Base-by-base conservation (phyloP, 805 yeast genomes). In the Dipodascopsis tothii region DNA sequence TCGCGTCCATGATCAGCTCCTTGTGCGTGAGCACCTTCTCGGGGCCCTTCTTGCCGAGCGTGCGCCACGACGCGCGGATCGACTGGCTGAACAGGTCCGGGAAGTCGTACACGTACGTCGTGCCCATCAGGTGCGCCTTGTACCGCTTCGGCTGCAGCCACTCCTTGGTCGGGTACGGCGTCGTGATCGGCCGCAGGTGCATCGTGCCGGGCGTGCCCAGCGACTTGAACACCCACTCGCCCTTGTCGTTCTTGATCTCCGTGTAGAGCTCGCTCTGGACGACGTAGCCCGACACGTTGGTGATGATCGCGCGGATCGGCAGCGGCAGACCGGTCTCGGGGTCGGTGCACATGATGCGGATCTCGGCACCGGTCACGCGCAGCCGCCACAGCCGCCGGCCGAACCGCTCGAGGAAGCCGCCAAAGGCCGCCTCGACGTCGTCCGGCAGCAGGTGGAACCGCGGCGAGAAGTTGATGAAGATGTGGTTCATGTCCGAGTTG, bases 31-130 rank as follows among this genome's bases (percentile, higher is more conserved):
- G 85, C 57, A 81, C 72, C 57, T 85, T 92, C 50, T 80, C 85
- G 35, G 88, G 88, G 51, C 78, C 63, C 44, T 53, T 48, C 45
- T 20, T 39, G 32, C 43, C 51, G 11, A 54, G 48, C 6, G 48
- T 34, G 64, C 81, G 80, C 99, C 99, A 92, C 66, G 80, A 82
- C 18, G 88, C 73, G 44, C 77, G 65, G 32, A 84, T 74, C 32
- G 96, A 94, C 70, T 92, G 96, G 60, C 88, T 84, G 82, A 94
- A 92, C 60, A 92, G 71, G 64, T 92, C 98, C 41, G 99, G 98
- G 92, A 92, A 94, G 67, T 92, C 99, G 61, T 94, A 92, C 40
- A 86, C 96, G 62, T 86, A 92, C 7, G 98, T 88, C 17, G 99
- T 92, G 52, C 98, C 98, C 88, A 92, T 83, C 59, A 85, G 74